These are phyloP conservation scores for Kluyveromyces dobzhanskii DNA, from an alignment of 805 yeast species.

Conservation along the genomic window DNA sequence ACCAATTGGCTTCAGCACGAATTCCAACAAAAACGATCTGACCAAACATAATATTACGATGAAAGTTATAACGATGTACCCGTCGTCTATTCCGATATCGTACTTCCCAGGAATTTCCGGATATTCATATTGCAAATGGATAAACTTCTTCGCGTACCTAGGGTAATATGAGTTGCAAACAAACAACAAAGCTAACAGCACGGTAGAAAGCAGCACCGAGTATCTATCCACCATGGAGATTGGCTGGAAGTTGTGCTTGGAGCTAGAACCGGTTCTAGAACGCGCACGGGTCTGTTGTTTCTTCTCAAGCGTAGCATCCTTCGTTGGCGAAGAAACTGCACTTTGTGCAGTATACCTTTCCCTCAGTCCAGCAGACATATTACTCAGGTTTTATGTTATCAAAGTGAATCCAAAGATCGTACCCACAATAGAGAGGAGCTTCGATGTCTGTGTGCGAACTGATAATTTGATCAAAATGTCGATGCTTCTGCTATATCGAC, in stretches of 20 bases:
- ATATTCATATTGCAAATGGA: slow-evolving; percentile 34
- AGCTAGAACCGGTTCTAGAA: neutral
- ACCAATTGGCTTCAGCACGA: slow-evolving; percentile 51
- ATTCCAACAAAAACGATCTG: slow-evolving; percentile 54
- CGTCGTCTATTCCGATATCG: slow-evolving; percentile 50
- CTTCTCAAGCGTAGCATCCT: neutral
- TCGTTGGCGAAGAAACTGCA: neutral
- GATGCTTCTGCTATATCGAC: too few species aligned
- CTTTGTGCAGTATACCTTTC: neutral
- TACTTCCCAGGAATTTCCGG: slow-evolving; percentile 28
- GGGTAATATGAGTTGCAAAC: slow-evolving; percentile 17
- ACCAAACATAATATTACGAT: slow-evolving; percentile 49
- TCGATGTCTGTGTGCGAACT: too few species aligned
- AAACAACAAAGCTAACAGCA: slow-evolving; percentile 15
- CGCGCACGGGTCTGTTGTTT: neutral
- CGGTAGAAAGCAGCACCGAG: slow-evolving; percentile 24
- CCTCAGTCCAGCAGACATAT: slow-evolving; percentile 2
- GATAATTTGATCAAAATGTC: too few species aligned
- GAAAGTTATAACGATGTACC: slow-evolving; percentile 44
- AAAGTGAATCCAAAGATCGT: too few species aligned
- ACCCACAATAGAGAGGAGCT: too few species aligned
- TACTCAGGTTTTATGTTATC: neutral
- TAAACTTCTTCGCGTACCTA: slow-evolving; percentile 30
- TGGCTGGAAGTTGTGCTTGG: slow-evolving; percentile 5
- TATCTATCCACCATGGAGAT: slow-evolving; percentile 17